Evolutionary conservation across 805 yeast species (phyloP).

Genomic region (Ogataea thermomethanolica): DNA sequence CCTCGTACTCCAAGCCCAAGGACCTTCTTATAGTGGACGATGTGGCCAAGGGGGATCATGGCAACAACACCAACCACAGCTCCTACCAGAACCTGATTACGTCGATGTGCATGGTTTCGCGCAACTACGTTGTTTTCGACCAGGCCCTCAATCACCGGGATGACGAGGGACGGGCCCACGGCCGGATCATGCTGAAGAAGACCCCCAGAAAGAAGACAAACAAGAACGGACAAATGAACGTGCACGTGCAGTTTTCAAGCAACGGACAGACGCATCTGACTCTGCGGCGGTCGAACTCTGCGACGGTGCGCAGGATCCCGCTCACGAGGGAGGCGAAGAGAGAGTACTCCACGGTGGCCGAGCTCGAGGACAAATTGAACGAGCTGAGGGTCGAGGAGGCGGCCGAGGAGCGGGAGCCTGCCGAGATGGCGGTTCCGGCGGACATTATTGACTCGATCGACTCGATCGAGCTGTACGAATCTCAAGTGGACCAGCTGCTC

Average conservation of each 20-base stretch:
- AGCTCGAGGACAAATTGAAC: slow-evolving; percentile 16
- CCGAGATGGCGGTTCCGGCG: slow-evolving; percentile 2
- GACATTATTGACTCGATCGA: neutral
- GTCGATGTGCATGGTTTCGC: slow-evolving; percentile 28
- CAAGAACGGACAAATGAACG: slow-evolving; percentile 31
- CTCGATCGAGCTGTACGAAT: slow-evolving; percentile 18
- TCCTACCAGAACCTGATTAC: slow-evolving; percentile 21
- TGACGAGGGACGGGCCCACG: slow-evolving; percentile 13
- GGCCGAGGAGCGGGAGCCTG: neutral
- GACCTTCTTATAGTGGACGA: slow-evolving; percentile 30
- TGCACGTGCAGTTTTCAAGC: slow-evolving; percentile 22
- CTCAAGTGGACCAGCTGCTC: slow-evolving; percentile 25
- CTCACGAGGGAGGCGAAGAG: slow-evolving; percentile 7
- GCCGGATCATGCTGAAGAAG: slow-evolving; percentile 25
- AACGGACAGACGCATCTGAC: slow-evolving; percentile 23
- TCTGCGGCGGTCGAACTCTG: slow-evolving; percentile 31
- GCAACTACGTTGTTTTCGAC: slow-evolving; percentile 31
- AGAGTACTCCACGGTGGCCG: slow-evolving; percentile 12
- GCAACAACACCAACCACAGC: slow-evolving; percentile 21
- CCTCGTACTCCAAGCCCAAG: slow-evolving; percentile 31
- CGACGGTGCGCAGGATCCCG: slow-evolving; percentile 25
- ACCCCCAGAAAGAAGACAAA: slow-evolving; percentile 24
- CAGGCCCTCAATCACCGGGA: slow-evolving; percentile 19
- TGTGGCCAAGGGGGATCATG: slow-evolving; percentile 17
- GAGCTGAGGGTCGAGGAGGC: slow-evolving; percentile 3